phyloP scores from a whole-genome alignment of 352 stramenopile species.

The Heterotrichella gracilis region DNA sequence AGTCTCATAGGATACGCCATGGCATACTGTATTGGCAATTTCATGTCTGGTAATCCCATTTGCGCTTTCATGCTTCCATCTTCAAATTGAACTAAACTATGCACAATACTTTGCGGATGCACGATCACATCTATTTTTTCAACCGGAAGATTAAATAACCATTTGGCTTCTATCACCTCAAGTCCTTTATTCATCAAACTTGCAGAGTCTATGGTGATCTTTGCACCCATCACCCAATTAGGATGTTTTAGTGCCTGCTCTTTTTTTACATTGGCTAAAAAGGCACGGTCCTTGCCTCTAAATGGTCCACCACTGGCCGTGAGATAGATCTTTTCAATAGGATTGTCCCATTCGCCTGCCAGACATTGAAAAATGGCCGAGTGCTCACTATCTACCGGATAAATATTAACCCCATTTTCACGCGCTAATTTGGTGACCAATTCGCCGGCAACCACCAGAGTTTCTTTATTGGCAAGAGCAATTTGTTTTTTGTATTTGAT shows the following conservation, averaged over 20 bases:
- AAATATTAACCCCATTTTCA: conserved; percentile 38
- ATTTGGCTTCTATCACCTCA: conserved; percentile 12
- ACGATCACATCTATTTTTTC: not conserved
- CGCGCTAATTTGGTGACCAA: conserved; percentile 38
- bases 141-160: not conserved
- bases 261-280: conserved; percentile 23
- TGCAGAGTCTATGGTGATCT: conserved; percentile 42
- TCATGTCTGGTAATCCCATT: not conserved
- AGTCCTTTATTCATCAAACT: conserved; percentile 53
- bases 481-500: conserved; percentile 33
- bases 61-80: not conserved
- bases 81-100: not conserved
- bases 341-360: conserved; percentile 15
- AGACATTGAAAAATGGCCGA: conserved; percentile 48
- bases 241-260: conserved; percentile 33
- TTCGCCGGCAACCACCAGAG: conserved; percentile 35
- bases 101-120: not conserved
- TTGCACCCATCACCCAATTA: conserved; percentile 48
- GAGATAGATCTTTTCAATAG: not conserved
- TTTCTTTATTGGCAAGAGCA: conserved; percentile 48
- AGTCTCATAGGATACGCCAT: not conserved
- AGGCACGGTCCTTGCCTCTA: conserved; percentile 26
- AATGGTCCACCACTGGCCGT: conserved; percentile 31
- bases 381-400: conserved; percentile 40
- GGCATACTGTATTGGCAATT: not conserved